These are phyloP conservation scores for Boeremia exigua DNA, from an alignment of 2,329 filamentous ascomycete species.

Conservation along the genomic window DNA sequence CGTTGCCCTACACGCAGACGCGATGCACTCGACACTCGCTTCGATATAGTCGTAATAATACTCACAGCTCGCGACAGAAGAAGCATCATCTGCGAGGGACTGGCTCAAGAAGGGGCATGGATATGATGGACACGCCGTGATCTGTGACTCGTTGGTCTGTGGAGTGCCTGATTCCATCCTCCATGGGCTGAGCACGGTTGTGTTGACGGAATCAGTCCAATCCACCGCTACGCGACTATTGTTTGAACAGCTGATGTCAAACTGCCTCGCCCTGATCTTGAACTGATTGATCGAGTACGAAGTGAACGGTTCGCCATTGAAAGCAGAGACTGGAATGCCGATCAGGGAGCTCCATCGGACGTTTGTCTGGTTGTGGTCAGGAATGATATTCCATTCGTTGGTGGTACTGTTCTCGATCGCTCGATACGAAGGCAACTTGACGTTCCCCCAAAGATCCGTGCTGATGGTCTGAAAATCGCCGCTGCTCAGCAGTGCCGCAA, in stretches of 20 bases:
- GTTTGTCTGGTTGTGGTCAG: conserved; percentile 17
- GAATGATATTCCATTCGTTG: conserved; percentile 27
- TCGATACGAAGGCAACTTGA: conserved; percentile 35
- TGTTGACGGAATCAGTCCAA: background rate
- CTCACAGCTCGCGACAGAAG: conserved; percentile 28
- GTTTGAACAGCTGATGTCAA: conserved; percentile 32
- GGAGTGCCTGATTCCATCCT: background rate
- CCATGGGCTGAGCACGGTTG: background rate
- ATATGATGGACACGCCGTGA: conserved; percentile 20
- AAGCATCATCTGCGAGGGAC: conserved; percentile 4
- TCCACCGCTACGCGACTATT: conserved; percentile 13
- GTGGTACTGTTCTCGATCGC: conserved; percentile 26
- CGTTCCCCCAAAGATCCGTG: conserved; percentile 39
- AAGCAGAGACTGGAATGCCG: conserved; percentile 28
- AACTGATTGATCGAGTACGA: conserved; percentile 21
- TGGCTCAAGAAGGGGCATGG: conserved; percentile 29
- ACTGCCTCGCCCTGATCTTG: conserved; percentile 35
- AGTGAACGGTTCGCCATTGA: background rate
- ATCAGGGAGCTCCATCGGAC: conserved; percentile 35
- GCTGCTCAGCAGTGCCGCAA: conserved; percentile 35
- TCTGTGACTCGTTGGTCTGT: background rate
- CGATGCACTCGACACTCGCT: conserved; percentile 28
- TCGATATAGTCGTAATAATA: conserved; percentile 28
- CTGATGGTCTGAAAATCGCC: conserved; percentile 27
- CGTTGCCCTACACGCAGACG: conserved; percentile 21